Base-by-base conservation (phyloP, 2,329 filamentous ascomycete species). In the Aspergillus latus region DNA sequence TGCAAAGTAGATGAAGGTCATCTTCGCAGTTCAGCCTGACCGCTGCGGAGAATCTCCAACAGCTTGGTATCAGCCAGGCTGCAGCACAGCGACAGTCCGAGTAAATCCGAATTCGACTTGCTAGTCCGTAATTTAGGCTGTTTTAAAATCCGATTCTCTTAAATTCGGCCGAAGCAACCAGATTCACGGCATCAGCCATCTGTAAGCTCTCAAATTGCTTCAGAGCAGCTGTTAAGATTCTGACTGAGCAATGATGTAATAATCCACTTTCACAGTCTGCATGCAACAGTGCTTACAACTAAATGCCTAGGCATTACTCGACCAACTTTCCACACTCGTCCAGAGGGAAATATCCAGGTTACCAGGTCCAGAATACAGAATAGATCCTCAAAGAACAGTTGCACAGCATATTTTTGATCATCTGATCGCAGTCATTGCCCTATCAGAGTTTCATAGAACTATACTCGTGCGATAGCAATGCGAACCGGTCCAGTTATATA, bases 231-330 rank as follows among this genome's bases (percentile, higher is more conserved):
- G 34, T 42, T 42, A 16, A 21, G 39, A 42, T 16, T 21, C 11
- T 47, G 44, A 26, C 30, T 47, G 44, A 34, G 11, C 29, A 15
- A 47, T 47, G 44, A 47, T 47, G 44, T 47, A 34, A 46, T 32
- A 13, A n/a, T 26, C 44, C 44, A 46, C 44, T 34, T 42, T 21
- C 21, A 21, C 21, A 21, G 21, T 21, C 21, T 21, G 21, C 21
- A 21, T 21, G 21, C 21, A 21, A 21, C 21, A 21, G 21, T 21
- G 21, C 21, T 21, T 21, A 21, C 21, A 21, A 21, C 21, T 21
- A 21, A 21, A 21, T 21, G 21, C 21, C 21, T 21, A 21, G 21
- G 21, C 21, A 21, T 21, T 21, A 21, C 21, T 21, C 21, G 21
- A 21, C 21, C 21, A 21, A 21, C 21, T 21, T 21, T 21, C 21